These are phyloP conservation scores for Didymella segeticola DNA, from an alignment of 2,329 filamentous ascomycete genomes.

Conservation along the genomic window DNA sequence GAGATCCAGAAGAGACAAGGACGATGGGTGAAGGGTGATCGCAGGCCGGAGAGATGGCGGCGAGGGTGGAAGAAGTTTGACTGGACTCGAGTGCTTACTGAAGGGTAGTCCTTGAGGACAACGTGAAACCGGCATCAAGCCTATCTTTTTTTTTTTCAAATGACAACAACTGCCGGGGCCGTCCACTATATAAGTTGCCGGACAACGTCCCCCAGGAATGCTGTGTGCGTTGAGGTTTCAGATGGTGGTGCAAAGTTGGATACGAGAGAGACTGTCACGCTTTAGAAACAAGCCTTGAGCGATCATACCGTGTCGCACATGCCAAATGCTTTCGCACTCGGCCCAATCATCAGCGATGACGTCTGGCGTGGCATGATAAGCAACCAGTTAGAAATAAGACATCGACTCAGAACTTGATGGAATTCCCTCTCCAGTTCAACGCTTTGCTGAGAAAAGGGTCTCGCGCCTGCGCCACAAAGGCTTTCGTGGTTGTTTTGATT, in stretches of 20 bases:
- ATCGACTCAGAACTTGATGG: background rate
- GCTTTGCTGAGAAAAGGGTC: background rate
- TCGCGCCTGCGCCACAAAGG: slow-evolving; percentile 13
- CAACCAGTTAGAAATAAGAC: slow-evolving; percentile 25
- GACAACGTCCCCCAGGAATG: slow-evolving; percentile 3
- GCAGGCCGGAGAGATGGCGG: slow-evolving; percentile 76
- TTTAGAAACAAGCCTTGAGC: slow-evolving; percentile 20
- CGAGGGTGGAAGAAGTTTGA: slow-evolving; percentile 93
- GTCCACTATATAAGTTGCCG: background rate
- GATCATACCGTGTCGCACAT: slow-evolving; percentile 28
- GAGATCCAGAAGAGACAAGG: slow-evolving; percentile 91
- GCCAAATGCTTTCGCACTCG: slow-evolving; percentile 13
- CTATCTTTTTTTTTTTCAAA: background rate
- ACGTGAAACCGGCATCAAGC: background rate
- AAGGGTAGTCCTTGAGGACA: slow-evolving; percentile 42
- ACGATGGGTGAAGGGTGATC: slow-evolving; percentile 74
- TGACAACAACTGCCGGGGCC: background rate
- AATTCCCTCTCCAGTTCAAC: background rate
- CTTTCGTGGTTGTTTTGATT: slow-evolving; percentile 13
- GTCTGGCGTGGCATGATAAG: slow-evolving; percentile 16
- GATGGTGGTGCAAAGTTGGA: slow-evolving; percentile 21
- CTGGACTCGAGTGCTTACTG: slow-evolving; percentile 73
- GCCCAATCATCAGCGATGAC: slow-evolving; percentile 30
- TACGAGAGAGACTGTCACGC: slow-evolving; percentile 11
- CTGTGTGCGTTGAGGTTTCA: slow-evolving; percentile 27